A percentile compares a stretch with the other conserved stretches of the same genome.
These are phyloP conservation scores for Violaceomyces palustris DNA, from an alignment of 1,284 basidiomycete genomes.

Conservation along the genomic window DNA sequence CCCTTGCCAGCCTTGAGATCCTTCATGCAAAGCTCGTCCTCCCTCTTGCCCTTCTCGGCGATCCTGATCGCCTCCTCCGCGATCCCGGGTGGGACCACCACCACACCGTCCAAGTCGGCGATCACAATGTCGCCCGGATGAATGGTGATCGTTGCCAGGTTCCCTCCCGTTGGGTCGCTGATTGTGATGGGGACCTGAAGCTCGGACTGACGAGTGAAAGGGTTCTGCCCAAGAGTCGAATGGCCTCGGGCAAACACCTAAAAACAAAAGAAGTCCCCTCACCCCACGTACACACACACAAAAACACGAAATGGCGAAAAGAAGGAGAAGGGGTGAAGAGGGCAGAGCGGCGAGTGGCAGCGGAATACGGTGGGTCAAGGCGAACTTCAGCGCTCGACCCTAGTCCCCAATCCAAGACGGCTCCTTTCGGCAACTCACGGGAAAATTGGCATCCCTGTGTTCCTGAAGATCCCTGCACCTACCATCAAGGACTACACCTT, in stretches of 20 bases:
- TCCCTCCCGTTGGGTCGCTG: conserved; percentile 32
- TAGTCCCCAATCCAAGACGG: too few relatives aligned
- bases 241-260: conserved; percentile 63
- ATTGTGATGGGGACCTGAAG: conserved; percentile 72
- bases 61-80: conserved; percentile 62
- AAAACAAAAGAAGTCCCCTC: too few relatives aligned
- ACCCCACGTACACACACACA: not conserved
- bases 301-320: not conserved
- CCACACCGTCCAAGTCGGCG: conserved; percentile 84
- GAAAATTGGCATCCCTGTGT: conserved; percentile 64
- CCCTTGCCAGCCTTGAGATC: conserved; percentile 73
- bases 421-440: conserved; percentile 5
- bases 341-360: too few relatives aligned
- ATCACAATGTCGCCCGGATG: conserved; percentile 76
- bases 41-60: conserved; percentile 62
- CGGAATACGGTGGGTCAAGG: too few relatives aligned
- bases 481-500: conserved; percentile 72
- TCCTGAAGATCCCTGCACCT: conserved; percentile 76
- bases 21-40: conserved; percentile 70
- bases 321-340: not conserved
- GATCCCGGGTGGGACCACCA: conserved; percentile 66
- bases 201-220: conserved; percentile 76
- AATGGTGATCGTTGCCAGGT: conserved; percentile 57
- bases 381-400: too few relatives aligned
- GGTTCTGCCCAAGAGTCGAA: conserved; percentile 80